A percentile compares a stretch with the other conserved stretches of the same genome.
These are phyloP conservation scores for Dissoconium aciculare DNA, from an alignment of 2,329 filamentous ascomycete species.

Conservation along the genomic window DNA sequence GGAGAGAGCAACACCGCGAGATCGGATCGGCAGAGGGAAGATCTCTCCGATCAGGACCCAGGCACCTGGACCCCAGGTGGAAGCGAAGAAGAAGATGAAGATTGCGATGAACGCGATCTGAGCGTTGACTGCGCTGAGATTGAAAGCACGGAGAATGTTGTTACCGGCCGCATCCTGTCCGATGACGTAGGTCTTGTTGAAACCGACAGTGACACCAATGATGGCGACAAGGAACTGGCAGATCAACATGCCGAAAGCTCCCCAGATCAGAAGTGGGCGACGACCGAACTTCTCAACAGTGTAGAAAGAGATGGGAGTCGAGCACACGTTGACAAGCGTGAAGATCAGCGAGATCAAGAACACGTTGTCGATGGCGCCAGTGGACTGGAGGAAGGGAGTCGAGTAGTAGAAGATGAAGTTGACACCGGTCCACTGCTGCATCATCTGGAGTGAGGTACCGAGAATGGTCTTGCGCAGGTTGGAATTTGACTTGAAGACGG, in stretches of 20 bases:
- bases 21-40: constrained; percentile 77
- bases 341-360: constrained; percentile 79
- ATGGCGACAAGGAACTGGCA: constrained; percentile 82
- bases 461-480: constrained; percentile 35
- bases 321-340: constrained; percentile 74
- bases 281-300: constrained; percentile 71
- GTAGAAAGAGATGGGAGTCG: constrained; percentile 77
- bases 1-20: constrained; percentile 71
- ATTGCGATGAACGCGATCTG: constrained; percentile 82
- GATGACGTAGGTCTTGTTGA: constrained; percentile 20
- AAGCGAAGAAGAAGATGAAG: constrained; percentile 87
- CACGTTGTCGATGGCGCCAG: constrained; percentile 58
- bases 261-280: constrained; percentile 62
- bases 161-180: constrained; percentile 19
- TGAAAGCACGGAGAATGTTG: constrained; percentile 33
- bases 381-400: constrained; percentile 67
- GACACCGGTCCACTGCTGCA: constrained; percentile 57
- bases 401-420: constrained; percentile 76
- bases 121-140: constrained; percentile 35
- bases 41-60: constrained; percentile 73
- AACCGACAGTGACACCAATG: constrained; percentile 31
- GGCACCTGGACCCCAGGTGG: constrained; percentile 67
- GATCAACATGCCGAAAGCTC: constrained; percentile 67
- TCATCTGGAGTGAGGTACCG: constrained; percentile 35
- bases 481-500: constrained; percentile 35